Base-by-base conservation (phyloP, 2,329 filamentous ascomycete genomes). In the Exophiala dermatitidis region DNA sequence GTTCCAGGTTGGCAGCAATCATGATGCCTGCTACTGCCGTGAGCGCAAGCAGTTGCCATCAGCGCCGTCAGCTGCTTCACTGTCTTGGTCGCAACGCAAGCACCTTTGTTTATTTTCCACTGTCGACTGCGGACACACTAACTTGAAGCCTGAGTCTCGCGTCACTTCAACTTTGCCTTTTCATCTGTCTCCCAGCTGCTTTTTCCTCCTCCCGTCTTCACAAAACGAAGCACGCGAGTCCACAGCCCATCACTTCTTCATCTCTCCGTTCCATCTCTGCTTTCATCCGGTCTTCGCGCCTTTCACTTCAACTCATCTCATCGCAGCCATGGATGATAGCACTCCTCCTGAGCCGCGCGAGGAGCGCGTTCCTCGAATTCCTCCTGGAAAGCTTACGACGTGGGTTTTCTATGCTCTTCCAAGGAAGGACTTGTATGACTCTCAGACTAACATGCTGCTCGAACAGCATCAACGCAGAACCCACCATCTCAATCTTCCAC, bases 401-500 rank as follows among this genome's bases (percentile, higher is more conserved):
- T 59, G 50, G 48, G 53, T 12, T 29, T 29, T 12, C n/a, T 26
- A 12, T 30, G 7, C 33, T 8, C n/a, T 33, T 33, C 9, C 12
- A 19, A 10, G 2, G 8, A 34, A 19, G 19, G 19, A 37, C 31
- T n/a, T 36, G 5, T 4, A 7, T 30, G n/a, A 12, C 3, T n/a
- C 4, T 32, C 8, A 32, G 32, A 19, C 30, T 45, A n/a, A 45
- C 42, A 32, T 26, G 10, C 10, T 9, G 19, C 12, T 9, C 30
- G 33, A 8, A 50, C 46, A 59, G 53, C 10, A 56, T 59, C 50
- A 49, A 56, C 2, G 10, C 53, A n/a, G 50, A 53, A 8, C 56
- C 56, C 2, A 55, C 53, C 4, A 54, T 59, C 46, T 57, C 57
- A 10, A 49, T 59, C 46, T 59, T 59, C 49, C 55, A 54, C 54